Conservation (phyloP, 1,284 basidiomycete genomes). For the Ustilago xerochloae region DNA sequence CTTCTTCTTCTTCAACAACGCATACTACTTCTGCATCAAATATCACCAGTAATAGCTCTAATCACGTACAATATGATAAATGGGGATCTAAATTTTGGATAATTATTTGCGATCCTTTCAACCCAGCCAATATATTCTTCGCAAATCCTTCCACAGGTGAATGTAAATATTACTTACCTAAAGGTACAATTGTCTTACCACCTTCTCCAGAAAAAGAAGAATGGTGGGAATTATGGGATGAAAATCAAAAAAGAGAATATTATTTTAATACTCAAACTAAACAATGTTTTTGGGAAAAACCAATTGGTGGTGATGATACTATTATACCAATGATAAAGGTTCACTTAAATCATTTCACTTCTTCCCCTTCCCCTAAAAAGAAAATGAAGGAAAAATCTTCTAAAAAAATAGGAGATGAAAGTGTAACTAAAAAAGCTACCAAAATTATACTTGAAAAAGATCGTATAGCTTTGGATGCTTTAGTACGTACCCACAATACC, state of each 20-base stretch:
- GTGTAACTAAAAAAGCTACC: too few species aligned
- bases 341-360: slow-evolving; percentile 70
- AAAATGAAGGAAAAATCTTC: not conserved
- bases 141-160: slow-evolving; percentile 91
- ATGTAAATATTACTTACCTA: slow-evolving; percentile 89
- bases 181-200: slow-evolving; percentile 88
- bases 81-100: slow-evolving; percentile 57
- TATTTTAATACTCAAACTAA: slow-evolving; percentile 91
- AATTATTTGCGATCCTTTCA: slow-evolving; percentile 32
- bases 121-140: slow-evolving; percentile 73
- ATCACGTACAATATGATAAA: not conserved
- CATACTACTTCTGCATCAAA: not conserved
- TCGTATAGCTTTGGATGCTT: too few species aligned
- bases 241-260: slow-evolving; percentile 81
- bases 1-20: not conserved
- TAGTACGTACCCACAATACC: too few species aligned
- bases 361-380: too few species aligned
- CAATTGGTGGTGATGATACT: slow-evolving; percentile 76
- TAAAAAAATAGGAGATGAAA: not conserved
- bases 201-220: slow-evolving; percentile 85
- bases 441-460: too few species aligned
- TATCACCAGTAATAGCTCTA: not conserved
- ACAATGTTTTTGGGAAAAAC: slow-evolving; percentile 88
- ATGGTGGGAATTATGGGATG: slow-evolving; percentile 93
- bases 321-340: slow-evolving; percentile 89